These are phyloP conservation scores for Ogataea minuta DNA, from an alignment of 805 yeast genomes.

Conservation along the genomic window DNA sequence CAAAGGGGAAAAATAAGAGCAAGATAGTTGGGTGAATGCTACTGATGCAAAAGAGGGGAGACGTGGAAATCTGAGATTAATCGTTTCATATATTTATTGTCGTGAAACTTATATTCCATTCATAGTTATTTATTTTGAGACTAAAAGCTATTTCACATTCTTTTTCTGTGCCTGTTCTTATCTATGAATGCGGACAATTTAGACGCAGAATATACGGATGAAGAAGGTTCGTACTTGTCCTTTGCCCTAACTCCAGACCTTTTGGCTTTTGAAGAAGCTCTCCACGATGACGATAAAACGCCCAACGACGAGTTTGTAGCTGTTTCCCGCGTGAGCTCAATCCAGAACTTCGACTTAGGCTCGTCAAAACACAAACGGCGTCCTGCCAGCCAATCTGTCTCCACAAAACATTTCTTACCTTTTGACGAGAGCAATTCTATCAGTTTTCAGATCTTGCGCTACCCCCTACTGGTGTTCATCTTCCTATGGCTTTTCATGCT, in stretches of 20 bases:
- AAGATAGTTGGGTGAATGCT: too few relatives aligned
- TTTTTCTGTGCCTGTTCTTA: background rate
- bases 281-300: constrained; percentile 32
- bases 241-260: constrained; percentile 22
- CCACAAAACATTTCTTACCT: background rate
- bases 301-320: constrained; percentile 6
- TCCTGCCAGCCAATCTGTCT: constrained; percentile 1
- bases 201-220: constrained; percentile 26
- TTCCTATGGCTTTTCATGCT: constrained; percentile 53
- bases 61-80: too few relatives aligned
- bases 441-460: constrained; percentile 52
- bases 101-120: background rate
- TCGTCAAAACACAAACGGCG: background rate
- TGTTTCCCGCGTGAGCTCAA: constrained; percentile 14
- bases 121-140: background rate
- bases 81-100: background rate
- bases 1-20: too few relatives aligned
- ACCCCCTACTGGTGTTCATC: constrained; percentile 59
- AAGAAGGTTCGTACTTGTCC: constrained; percentile 14
- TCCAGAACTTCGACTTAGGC: constrained; percentile 13
- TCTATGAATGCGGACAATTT: constrained; percentile 20
- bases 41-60: too few relatives aligned
- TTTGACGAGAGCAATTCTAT: constrained; percentile 23
- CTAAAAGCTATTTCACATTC: background rate
- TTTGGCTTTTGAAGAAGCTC: constrained; percentile 37